Conservation (phyloP, 192 early-diverging fungal species). For the Coemansia sp. region DNA sequence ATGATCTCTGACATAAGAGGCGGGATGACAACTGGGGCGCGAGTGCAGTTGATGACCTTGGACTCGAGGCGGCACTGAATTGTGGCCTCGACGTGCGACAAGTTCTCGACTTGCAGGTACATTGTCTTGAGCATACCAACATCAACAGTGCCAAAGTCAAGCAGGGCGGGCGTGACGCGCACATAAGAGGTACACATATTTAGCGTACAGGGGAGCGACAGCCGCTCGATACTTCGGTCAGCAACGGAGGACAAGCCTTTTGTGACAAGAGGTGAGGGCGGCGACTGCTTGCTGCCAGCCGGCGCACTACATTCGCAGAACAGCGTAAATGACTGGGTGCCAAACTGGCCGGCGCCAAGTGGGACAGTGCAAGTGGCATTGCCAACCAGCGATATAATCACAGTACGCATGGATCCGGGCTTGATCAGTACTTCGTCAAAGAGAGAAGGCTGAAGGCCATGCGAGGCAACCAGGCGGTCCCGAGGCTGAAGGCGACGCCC, state of each 20-base stretch:
- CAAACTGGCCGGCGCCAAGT: constrained; percentile 70
- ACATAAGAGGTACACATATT: constrained; percentile 92
- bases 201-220: constrained; percentile 83
- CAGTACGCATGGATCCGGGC: constrained; percentile 77
- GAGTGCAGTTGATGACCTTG: constrained; percentile 87
- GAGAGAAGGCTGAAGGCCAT: constrained; percentile 23
- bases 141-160: constrained; percentile 96
- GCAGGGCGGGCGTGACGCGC: constrained; percentile 73
- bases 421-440: constrained; percentile 81
- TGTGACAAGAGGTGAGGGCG: constrained; percentile 16
- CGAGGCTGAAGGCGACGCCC: constrained; percentile 7
- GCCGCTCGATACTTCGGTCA: constrained; percentile 52
- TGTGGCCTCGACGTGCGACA: constrained; percentile 78
- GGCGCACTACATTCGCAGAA: constrained; percentile 58
- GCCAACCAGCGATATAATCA: constrained; percentile 73
- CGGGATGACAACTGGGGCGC: constrained; percentile 62
- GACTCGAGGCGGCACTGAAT: constrained; percentile 87
- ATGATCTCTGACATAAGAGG: constrained; percentile 74
- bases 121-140: constrained; percentile 89
- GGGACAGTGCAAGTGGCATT: constrained; percentile 16
- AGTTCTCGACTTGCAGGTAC: constrained; percentile 77
- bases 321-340: constrained; percentile 67
- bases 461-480: not conserved
- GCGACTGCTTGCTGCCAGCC: constrained; percentile 28
- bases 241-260: constrained; percentile 49